These are phyloP conservation scores for Wickerhamiella shivajii DNA, from an alignment of 805 yeast species.

Conservation along the genomic window DNA sequence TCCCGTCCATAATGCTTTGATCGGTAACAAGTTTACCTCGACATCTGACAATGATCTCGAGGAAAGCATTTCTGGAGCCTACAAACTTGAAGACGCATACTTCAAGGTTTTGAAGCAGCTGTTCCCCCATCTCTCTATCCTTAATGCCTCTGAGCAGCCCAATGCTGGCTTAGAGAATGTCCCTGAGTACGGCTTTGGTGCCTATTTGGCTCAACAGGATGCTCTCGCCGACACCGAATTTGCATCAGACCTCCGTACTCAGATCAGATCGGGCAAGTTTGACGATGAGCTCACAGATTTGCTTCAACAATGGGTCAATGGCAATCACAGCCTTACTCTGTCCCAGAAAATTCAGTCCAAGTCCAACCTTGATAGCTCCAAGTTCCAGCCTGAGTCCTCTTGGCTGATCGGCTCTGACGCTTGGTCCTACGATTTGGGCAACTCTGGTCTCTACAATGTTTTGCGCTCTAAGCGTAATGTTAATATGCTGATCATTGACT, in stretches of 20 bases:
- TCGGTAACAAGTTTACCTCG: constrained; percentile 27
- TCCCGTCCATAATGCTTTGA: constrained; percentile 49
- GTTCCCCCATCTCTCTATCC: constrained; percentile 40
- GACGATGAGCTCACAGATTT: constrained; percentile 36
- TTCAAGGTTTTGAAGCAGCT: constrained; percentile 59
- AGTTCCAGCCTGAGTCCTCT: constrained; percentile 35
- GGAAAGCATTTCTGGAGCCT: constrained; percentile 27
- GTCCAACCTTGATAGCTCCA: constrained; percentile 28
- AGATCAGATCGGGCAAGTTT: constrained; percentile 29
- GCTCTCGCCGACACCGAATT: constrained; percentile 32
- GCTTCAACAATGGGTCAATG: constrained; percentile 58
- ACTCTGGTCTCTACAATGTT: constrained; percentile 80
- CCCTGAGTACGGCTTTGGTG: constrained; percentile 85
- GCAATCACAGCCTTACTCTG: constrained; percentile 16
- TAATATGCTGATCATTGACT: constrained; percentile 76
- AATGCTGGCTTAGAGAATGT: constrained; percentile 33
- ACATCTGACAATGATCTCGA: not conserved
- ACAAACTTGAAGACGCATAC: constrained; percentile 58
- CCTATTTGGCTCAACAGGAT: constrained; percentile 43
- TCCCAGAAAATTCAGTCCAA: constrained; percentile 9
- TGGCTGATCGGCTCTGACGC: constrained; percentile 93
- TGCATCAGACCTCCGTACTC: constrained; percentile 30
- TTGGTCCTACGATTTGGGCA: constrained; percentile 88
- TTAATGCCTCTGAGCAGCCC: constrained; percentile 39
- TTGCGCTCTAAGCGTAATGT: constrained; percentile 60